These are phyloP conservation scores for Pichia thaimueangensis DNA, from an alignment of 805 yeast genomes.

Conservation along the genomic window DNA sequence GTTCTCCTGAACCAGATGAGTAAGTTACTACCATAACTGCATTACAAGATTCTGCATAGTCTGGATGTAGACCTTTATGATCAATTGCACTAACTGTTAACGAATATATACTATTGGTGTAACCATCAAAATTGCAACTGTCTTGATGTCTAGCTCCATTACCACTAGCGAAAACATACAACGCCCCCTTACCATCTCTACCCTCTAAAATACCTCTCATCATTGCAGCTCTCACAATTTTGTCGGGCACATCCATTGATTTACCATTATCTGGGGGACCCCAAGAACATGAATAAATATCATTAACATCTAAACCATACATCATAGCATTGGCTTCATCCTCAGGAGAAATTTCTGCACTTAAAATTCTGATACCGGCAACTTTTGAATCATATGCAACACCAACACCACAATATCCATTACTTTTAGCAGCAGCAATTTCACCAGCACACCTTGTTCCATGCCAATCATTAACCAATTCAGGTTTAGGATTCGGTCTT, in stretches of 20 bases:
- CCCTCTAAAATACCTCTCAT: constrained; percentile 83
- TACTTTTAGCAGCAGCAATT: constrained; percentile 77
- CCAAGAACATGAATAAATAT: constrained; percentile 97
- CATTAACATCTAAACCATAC: constrained; percentile 75
- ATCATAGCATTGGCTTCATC: constrained; percentile 89
- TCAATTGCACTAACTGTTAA: constrained; percentile 94
- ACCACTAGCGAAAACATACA: constrained; percentile 94
- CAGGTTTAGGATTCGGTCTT: constrained; percentile 69
- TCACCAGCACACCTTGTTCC: constrained; percentile 99
- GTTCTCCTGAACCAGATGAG: constrained; percentile 85
- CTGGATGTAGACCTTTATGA: constrained; percentile 78
- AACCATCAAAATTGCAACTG: constrained; percentile 95
- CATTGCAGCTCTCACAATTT: constrained; percentile 72
- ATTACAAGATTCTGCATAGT: constrained; percentile 86
- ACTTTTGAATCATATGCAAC: constrained; percentile 87
- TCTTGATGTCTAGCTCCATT: constrained; percentile 83
- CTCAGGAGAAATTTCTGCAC: constrained; percentile 71
- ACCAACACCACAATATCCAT: constrained; percentile 91
- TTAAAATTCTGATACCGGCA: constrained; percentile 82
- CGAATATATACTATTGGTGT: constrained; percentile 91
- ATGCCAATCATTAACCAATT: constrained; percentile 76
- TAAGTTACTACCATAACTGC: constrained; percentile 94
- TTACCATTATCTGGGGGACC: constrained; percentile 94
- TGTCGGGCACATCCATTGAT: constrained; percentile 79
- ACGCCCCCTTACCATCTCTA: constrained; percentile 69